phyloP scores from a whole-genome alignment of 2,329 filamentous ascomycete species.

The Emergomyces africanus region DNA sequence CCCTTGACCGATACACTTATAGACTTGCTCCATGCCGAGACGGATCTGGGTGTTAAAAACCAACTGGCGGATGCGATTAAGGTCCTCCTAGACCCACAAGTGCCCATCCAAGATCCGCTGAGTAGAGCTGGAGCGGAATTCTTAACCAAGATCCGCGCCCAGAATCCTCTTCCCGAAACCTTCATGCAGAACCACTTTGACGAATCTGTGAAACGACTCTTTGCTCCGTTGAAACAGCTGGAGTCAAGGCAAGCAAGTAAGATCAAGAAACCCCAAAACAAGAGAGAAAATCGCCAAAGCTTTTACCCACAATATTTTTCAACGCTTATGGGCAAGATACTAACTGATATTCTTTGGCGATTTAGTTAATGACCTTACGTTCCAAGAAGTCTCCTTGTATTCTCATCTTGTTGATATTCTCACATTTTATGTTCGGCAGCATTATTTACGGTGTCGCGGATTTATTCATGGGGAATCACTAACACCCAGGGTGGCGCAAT shows the following conservation, averaged over 20 bases:
- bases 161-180: constrained; percentile 65
- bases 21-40: constrained; percentile 78
- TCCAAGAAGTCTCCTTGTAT: constrained; percentile 81
- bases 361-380: constrained; percentile 56
- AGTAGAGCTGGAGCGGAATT: constrained; percentile 54
- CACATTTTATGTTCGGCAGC: constrained; percentile 85
- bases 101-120: constrained; percentile 47
- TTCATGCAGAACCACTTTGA: constrained; percentile 89
- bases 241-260: constrained; percentile 48
- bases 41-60: constrained; percentile 86
- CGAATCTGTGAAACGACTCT: constrained; percentile 69
- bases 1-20: constrained; percentile 87
- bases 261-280: constrained; percentile 10
- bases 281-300: neutral
- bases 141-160: constrained; percentile 47
- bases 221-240: constrained; percentile 72
- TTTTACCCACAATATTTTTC: neutral
- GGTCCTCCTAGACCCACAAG: constrained; percentile 67
- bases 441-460: constrained; percentile 72
- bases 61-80: constrained; percentile 94
- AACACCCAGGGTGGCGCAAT: constrained; percentile 64
- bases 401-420: constrained; percentile 85
- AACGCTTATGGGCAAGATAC: neutral
- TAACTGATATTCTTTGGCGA: neutral
- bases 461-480: constrained; percentile 75